Percentiles rank a stretch among this genome's conserved stretches.
phyloP scores from a whole-genome alignment of 768 basidiomycete genomes.

The Suillus occidentalis region DNA sequence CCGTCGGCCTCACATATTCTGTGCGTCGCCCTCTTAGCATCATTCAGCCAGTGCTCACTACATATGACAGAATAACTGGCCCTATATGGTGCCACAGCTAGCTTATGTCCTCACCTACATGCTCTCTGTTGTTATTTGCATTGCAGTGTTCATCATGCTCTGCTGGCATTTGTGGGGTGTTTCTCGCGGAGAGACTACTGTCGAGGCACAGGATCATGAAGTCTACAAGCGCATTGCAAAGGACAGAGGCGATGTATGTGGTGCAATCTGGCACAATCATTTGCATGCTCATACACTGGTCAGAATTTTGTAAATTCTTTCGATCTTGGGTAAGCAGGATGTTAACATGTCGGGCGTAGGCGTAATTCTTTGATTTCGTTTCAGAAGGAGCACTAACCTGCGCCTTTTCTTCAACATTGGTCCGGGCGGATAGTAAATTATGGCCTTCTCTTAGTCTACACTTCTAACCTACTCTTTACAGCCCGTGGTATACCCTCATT shows the following conservation, averaged over 20 bases:
- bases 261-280: neutral
- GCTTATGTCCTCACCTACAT: constrained; percentile 76
- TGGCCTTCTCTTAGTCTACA: neutral
- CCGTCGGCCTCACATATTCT: constrained; percentile 52
- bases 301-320: constrained; percentile 89
- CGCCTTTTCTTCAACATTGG: constrained; percentile 87
- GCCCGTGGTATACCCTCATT: constrained; percentile 77
- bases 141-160: constrained; percentile 74
- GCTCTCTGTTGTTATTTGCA: constrained; percentile 68
- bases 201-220: constrained; percentile 87
- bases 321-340: constrained; percentile 67
- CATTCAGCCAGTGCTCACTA: neutral
- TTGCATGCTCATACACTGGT: constrained; percentile 2
- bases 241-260: constrained; percentile 63
- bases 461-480: constrained; percentile 27
- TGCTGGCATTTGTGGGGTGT: constrained; percentile 74
- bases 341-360: neutral
- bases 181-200: constrained; percentile 76
- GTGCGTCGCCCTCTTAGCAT: constrained; percentile 32
- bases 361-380: neutral
- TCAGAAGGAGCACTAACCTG: constrained; percentile 64
- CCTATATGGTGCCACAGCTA: constrained; percentile 62
- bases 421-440: constrained; percentile 73
- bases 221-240: constrained; percentile 72
- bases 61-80: constrained; percentile 44